phyloP scores from a whole-genome alignment of 1,284 basidiomycete genomes.

The Amylostereum chailletii region DNA sequence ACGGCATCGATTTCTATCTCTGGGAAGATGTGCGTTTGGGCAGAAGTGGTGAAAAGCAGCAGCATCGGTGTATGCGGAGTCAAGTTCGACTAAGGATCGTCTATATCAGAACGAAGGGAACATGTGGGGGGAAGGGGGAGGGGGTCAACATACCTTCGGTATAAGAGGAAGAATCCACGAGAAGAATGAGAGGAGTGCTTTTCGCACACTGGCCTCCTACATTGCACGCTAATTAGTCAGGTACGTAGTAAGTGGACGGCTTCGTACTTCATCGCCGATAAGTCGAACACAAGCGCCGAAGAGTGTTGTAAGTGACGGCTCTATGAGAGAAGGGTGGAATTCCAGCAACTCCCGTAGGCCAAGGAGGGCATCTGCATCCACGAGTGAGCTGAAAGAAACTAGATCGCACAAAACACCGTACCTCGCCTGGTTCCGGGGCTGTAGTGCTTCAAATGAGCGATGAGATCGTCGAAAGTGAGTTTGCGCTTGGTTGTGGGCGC shows the following conservation, averaged over 20 bases:
- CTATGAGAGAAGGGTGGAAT: slow-evolving; percentile 49
- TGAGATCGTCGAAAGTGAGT: slow-evolving; percentile 72
- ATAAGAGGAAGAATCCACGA: slow-evolving; percentile 68
- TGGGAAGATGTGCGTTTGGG: slow-evolving; percentile 91
- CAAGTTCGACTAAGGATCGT: slow-evolving; percentile 45
- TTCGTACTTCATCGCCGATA: slow-evolving; percentile 72
- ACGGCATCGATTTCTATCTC: slow-evolving; percentile 90
- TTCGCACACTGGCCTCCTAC: slow-evolving; percentile 61
- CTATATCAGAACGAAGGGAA: slow-evolving; percentile 6
- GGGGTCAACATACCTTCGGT: slow-evolving; percentile 36
- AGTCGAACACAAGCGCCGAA: slow-evolving; percentile 63
- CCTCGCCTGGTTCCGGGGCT: slow-evolving; percentile 70
- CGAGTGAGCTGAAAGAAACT: neutral
- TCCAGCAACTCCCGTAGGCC: slow-evolving; percentile 79
- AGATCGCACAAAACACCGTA: slow-evolving; percentile 15
- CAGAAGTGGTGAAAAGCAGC: slow-evolving; percentile 82
- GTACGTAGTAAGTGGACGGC: neutral
- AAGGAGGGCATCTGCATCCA: slow-evolving; percentile 60
- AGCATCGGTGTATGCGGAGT: slow-evolving; percentile 66
- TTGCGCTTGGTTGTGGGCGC: slow-evolving; percentile 71
- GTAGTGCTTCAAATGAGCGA: slow-evolving; percentile 80
- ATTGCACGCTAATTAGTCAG: neutral
- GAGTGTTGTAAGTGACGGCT: slow-evolving; percentile 52
- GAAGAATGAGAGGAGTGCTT: slow-evolving; percentile 50
- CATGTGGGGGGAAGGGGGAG: neutral